These are phyloP conservation scores for Phaeodactylum tricornutum DNA, from an alignment of 108 stramenopile genomes.

Conservation along the genomic window DNA sequence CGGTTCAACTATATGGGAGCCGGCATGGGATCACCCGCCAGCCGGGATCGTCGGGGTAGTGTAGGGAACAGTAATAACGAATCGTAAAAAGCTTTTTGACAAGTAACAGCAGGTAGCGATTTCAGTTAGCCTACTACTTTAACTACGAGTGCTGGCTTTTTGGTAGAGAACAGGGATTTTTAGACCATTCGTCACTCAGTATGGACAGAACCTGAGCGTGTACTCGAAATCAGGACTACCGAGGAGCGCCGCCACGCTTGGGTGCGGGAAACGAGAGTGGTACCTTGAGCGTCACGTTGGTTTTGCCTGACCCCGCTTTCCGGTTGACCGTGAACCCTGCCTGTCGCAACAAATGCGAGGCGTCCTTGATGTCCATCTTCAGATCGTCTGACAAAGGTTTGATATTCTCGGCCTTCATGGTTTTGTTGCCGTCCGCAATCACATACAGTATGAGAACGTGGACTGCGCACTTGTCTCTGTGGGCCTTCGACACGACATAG, in stretches of 20 bases:
- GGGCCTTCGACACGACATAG: constrained; percentile 34
- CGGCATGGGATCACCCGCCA: constrained; percentile 1
- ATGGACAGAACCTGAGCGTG: too few relatives aligned
- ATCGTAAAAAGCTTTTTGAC: too few relatives aligned
- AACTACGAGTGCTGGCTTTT: too few relatives aligned
- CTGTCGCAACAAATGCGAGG: constrained; percentile 37
- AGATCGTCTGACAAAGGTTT: constrained; percentile 48
- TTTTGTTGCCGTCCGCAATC: constrained; percentile 33
- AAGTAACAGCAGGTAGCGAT: too few relatives aligned
- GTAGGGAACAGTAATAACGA: too few relatives aligned
- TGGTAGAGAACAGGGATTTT: too few relatives aligned
- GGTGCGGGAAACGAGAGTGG: constrained; percentile 64
- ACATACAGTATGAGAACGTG: constrained; percentile 62
- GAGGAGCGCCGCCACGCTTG: too few relatives aligned
- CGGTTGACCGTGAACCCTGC: constrained; percentile 66
- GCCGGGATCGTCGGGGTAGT: too few relatives aligned
- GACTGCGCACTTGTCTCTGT: constrained; percentile 43
- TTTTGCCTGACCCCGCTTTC: constrained; percentile 18
- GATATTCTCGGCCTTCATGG: constrained; percentile 49
- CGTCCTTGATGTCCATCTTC: constrained; percentile 41
- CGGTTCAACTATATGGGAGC: neutral
- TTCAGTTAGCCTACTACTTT: too few relatives aligned
- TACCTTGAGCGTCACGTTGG: constrained; percentile 38
- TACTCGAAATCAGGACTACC: too few relatives aligned
- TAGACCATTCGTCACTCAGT: too few relatives aligned